Percentiles rank a stretch among this genome's conserved stretches.
Evolutionary conservation across 2,329 filamentous ascomycete species (phyloP).

Genomic region (Sarocladium strictum): DNA sequence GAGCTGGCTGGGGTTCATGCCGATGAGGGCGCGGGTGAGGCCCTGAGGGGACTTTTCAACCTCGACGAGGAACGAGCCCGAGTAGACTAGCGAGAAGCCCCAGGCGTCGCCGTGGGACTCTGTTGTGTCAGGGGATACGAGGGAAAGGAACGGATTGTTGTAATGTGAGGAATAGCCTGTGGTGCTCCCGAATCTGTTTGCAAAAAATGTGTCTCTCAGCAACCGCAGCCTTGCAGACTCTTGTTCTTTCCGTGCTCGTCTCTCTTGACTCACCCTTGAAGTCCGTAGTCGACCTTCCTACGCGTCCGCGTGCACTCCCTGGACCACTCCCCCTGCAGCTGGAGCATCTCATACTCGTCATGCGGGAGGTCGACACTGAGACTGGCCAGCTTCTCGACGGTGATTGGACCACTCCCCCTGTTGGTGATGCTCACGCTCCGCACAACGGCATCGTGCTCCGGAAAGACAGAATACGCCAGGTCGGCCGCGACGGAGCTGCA

Average conservation of each 20-base stretch:
- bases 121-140: slow-evolving; percentile 51
- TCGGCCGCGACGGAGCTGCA: slow-evolving; percentile 52
- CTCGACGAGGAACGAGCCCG: slow-evolving; percentile 55
- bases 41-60: slow-evolving; percentile 58
- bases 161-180: slow-evolving; percentile 58
- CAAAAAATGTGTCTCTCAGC: neutral
- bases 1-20: slow-evolving; percentile 54
- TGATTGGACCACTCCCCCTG: slow-evolving; percentile 44
- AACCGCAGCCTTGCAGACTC: too few species aligned
- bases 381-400: slow-evolving; percentile 51
- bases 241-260: neutral
- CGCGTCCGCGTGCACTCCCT: slow-evolving; percentile 50
- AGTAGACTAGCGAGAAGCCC: slow-evolving; percentile 61
- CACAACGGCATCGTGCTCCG: slow-evolving; percentile 53
- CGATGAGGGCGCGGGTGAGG: slow-evolving; percentile 52
- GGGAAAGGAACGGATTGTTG: slow-evolving; percentile 58
- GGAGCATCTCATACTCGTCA: slow-evolving; percentile 55
- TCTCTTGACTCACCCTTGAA: slow-evolving; percentile 37
- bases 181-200: slow-evolving; percentile 53
- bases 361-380: slow-evolving; percentile 57
- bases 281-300: slow-evolving; percentile 50
- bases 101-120: slow-evolving; percentile 56
- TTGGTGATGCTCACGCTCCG: slow-evolving; percentile 58
- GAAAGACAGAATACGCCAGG: slow-evolving; percentile 58
- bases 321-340: slow-evolving; percentile 58